Conservation (phyloP, 1,284 basidiomycete genomes). For the Cryptococcus neoformans region DNA sequence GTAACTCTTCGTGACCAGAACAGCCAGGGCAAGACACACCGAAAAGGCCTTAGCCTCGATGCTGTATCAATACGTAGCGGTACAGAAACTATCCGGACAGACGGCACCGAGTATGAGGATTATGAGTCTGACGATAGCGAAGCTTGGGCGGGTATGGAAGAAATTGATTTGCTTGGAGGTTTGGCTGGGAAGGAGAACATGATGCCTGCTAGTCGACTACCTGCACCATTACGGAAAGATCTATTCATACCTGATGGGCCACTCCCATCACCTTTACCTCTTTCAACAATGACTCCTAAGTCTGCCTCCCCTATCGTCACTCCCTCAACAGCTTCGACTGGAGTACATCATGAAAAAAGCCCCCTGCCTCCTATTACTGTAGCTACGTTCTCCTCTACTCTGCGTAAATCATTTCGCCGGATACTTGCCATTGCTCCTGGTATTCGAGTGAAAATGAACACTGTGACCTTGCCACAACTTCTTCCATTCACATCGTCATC, state of each 20-base stretch:
- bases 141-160: slow-evolving; percentile 58
- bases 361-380: slow-evolving; percentile 8
- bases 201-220: slow-evolving; percentile 36
- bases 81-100: slow-evolving; percentile 16
- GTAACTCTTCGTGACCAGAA: slow-evolving; percentile 70
- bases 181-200: slow-evolving; percentile 41
- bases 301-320: slow-evolving; percentile 11
- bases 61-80: slow-evolving; percentile 21
- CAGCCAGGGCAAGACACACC: slow-evolving; percentile 39
- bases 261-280: slow-evolving; percentile 12
- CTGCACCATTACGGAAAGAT: slow-evolving; percentile 30
- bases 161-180: slow-evolving; percentile 74
- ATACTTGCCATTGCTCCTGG: slow-evolving; percentile 71
- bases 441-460: slow-evolving; percentile 81
- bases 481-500: slow-evolving; percentile 51
- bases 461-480: slow-evolving; percentile 78
- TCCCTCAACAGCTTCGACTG: slow-evolving; percentile 14
- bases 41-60: slow-evolving; percentile 21
- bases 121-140: slow-evolving; percentile 24
- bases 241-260: slow-evolving; percentile 19
- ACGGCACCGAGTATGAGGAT: slow-evolving; percentile 25
- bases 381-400: slow-evolving; percentile 50
- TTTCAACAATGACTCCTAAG: slow-evolving; percentile 14
- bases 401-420: slow-evolving; percentile 81
- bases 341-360: slow-evolving; percentile 18